A percentile compares a stretch with the other conserved stretches of the same genome.
These are phyloP conservation scores for Termitomyces bulborhizus DNA, from an alignment of 768 basidiomycete species.

Conservation along the genomic window DNA sequence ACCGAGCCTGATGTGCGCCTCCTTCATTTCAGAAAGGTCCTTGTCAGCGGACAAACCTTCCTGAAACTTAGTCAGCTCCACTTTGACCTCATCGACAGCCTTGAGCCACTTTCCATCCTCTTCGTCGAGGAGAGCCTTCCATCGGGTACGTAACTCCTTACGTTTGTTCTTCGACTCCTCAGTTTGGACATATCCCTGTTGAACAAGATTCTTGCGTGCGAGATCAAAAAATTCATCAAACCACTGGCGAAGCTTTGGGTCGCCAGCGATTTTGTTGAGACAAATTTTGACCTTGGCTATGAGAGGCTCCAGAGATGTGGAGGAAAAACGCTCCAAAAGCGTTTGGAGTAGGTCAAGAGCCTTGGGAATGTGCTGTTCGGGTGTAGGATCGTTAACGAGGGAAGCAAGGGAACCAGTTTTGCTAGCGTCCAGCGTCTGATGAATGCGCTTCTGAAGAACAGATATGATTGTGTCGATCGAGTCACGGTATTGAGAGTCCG, in stretches of 20 bases:
- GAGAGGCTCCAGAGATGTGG: slow-evolving; percentile 45
- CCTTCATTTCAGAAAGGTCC: slow-evolving; percentile 39
- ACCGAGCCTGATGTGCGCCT: slow-evolving; percentile 43
- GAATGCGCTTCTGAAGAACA: slow-evolving; percentile 52
- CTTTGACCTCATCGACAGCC: slow-evolving; percentile 39
- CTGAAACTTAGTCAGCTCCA: slow-evolving; percentile 38
- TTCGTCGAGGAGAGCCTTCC: slow-evolving; percentile 41
- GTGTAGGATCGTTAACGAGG: slow-evolving; percentile 57
- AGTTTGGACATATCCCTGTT: slow-evolving; percentile 46
- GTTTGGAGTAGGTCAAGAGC: slow-evolving; percentile 45
- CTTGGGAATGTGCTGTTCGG: slow-evolving; percentile 53
- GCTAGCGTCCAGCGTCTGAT: slow-evolving; percentile 43
- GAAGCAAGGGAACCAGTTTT: slow-evolving; percentile 43
- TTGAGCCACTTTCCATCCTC: slow-evolving; percentile 48
- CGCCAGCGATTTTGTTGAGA: slow-evolving; percentile 43
- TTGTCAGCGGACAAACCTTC: slow-evolving; percentile 40
- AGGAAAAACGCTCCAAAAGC: slow-evolving; percentile 46
- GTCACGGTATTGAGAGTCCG: slow-evolving; percentile 51
- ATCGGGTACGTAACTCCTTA: slow-evolving; percentile 41
- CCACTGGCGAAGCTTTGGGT: slow-evolving; percentile 47
- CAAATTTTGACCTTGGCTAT: slow-evolving; percentile 34
- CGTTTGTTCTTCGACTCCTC: slow-evolving; percentile 38
- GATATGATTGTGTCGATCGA: slow-evolving; percentile 53
- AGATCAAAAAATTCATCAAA: slow-evolving; percentile 47
- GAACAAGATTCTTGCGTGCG: slow-evolving; percentile 38